Evolutionary conservation across 2,329 filamentous ascomycete genomes (phyloP).

Genomic region (Paecilomyces sp.): DNA sequence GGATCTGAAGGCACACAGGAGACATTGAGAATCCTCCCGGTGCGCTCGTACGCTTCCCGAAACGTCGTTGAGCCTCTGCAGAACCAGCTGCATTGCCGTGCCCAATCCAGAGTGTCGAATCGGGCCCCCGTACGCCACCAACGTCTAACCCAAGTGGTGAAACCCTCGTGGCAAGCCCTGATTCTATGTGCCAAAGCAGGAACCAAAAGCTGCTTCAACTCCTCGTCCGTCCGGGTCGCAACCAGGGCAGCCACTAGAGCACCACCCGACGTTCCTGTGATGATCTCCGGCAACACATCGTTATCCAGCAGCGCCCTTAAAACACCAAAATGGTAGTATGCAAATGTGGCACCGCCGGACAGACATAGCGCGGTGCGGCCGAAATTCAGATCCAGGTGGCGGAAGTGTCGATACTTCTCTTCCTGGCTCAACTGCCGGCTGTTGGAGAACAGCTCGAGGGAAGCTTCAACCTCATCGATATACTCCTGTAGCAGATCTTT

Average conservation of each 20-base stretch:
- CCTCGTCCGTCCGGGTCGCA: constrained; percentile 83
- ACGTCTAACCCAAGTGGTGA: constrained; percentile 67
- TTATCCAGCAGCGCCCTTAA: constrained; percentile 84
- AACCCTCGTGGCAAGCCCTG: constrained; percentile 73
- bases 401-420: constrained; percentile 75
- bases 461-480: constrained; percentile 59
- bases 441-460: constrained; percentile 60
- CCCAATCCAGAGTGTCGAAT: constrained; percentile 93
- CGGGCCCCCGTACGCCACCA: constrained; percentile 92
- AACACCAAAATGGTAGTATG: constrained; percentile 95
- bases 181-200: constrained; percentile 82
- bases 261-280: constrained; percentile 92
- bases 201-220: constrained; percentile 75
- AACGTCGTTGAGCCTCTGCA: constrained; percentile 88
- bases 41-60: constrained; percentile 86
- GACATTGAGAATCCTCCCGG: constrained; percentile 90
- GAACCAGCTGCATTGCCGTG: constrained; percentile 79
- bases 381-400: constrained; percentile 82
- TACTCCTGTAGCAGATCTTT: constrained; percentile 89
- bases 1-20: constrained; percentile 94
- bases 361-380: constrained; percentile 88
- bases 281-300: constrained; percentile 79
- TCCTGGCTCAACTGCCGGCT: constrained; percentile 62
- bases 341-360: constrained; percentile 88
- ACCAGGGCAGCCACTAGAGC: constrained; percentile 82